Evolutionary conservation across 1,284 basidiomycete genomes (phyloP), one percentile per base, ranked within the genome.

Genomic region (Papiliotrema terrestris): DNA sequence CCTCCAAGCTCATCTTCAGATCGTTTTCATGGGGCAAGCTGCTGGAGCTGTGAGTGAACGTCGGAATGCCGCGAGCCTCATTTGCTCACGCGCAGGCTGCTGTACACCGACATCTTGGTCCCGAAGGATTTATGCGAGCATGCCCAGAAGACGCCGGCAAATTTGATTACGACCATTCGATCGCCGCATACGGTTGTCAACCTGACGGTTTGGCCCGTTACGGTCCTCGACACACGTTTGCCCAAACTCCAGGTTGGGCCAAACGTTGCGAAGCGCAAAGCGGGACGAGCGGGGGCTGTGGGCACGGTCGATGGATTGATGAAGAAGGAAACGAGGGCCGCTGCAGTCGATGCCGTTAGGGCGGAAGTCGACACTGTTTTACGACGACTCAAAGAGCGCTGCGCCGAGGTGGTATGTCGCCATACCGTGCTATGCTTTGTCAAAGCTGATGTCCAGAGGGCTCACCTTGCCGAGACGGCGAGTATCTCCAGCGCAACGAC

Each of bases 221-320:
- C 54, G 1, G 52, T 69, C 1, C 52, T 67, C 19, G 65, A 71
- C 29, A 58, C 61, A 4, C 58, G 69, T 1, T 39, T 71, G 39
- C 69, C 69, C 2, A 69, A 71, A 46, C 39, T 71, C 11, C 69
- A 71, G 51, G 66, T 71, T 22, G 69, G 69, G 9, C 69, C 68
- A 2, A 68, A 67, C 48, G 61, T 71, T 1, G 20, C 61, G 8
- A 69, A 68, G 52, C 59, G 69, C 6, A 71, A 69, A 52, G 42
- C 51, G 2, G 65, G 60, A 2, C 59, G 49, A 22, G 59, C 54
- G 9, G 52, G 56, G 1, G 62, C 62, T 2, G 49, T 46, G 13
- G 51, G 45, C 5, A 56, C 58, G 1, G 51, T 66, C 23, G 58
- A 64, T 3, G 55, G 59, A 17, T 39, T 68, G 22, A 23, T 49